Evolutionary conservation across 23 red algal species (phyloP).

Genomic region (Chondrus crispus): DNA sequence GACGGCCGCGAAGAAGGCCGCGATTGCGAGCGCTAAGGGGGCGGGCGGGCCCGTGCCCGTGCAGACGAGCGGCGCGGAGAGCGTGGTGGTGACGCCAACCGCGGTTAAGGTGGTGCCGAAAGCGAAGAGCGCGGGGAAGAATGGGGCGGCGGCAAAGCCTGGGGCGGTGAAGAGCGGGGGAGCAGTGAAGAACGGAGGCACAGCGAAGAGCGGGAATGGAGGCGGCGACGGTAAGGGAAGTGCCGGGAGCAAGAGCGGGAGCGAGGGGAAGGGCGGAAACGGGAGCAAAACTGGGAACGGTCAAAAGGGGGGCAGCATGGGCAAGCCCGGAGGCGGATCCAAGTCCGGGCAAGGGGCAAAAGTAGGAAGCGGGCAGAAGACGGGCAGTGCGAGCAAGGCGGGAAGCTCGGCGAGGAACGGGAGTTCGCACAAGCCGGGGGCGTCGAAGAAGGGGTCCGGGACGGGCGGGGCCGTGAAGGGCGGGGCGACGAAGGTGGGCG

Average conservation of each 20-base stretch:
- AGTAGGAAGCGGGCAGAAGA: too few species aligned
- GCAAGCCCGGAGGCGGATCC: too few species aligned
- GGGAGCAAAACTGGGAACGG: background rate
- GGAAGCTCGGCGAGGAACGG: too few species aligned
- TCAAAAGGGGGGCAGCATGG: too few species aligned
- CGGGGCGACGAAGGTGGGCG: background rate
- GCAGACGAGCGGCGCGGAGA: background rate
- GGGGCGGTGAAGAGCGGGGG: too few species aligned
- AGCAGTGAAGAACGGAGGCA: background rate
- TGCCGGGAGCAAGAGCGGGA: background rate
- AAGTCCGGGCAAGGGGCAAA: too few species aligned
- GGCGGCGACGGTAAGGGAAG: background rate
- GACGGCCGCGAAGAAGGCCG: slow-evolving; percentile 16
- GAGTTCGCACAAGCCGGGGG: too few species aligned
- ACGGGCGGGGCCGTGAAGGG: background rate
- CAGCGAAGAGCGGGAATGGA: background rate
- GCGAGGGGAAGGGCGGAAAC: background rate
- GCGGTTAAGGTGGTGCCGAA: background rate
- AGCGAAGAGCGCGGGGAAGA: background rate
- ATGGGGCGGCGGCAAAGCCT: too few species aligned
- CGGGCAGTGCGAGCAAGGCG: too few species aligned
- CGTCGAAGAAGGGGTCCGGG: too few species aligned
- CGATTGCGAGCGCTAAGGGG: background rate
- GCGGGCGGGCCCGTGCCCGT: background rate
- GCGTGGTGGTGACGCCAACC: background rate